Evolutionary conservation across 495 filamentous ascomycete species (phyloP).

Genomic region (Penicillium flavigenum): DNA sequence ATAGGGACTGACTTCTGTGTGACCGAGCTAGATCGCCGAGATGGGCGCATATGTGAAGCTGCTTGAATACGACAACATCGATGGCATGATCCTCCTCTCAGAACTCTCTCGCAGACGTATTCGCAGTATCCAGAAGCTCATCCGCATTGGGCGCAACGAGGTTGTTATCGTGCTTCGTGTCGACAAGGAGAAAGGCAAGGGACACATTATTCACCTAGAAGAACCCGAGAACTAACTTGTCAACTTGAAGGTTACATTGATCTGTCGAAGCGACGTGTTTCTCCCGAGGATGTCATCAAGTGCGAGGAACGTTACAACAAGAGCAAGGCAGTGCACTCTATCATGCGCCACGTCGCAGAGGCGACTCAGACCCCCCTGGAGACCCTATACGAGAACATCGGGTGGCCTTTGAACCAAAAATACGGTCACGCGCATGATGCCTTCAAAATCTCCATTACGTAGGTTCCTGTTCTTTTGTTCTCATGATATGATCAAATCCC

Average conservation of each 20-base stretch:
- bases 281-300: slow-evolving; percentile 94
- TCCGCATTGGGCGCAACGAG: slow-evolving; percentile 95
- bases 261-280: slow-evolving; percentile 95
- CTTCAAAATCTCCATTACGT: slow-evolving; percentile 99
- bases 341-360: slow-evolving; percentile 97
- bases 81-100: slow-evolving; percentile 98
- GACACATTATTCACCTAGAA: slow-evolving; percentile 1
- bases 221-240: slow-evolving; percentile 29
- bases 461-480: slow-evolving; percentile 29
- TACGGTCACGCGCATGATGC: slow-evolving; percentile 96
- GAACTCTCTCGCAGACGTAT: slow-evolving; percentile 97
- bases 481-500: not conserved
- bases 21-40: slow-evolving; percentile 77
- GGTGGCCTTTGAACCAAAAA: slow-evolving; percentile 95
- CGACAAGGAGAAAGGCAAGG: slow-evolving; percentile 94
- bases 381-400: slow-evolving; percentile 87
- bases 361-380: slow-evolving; percentile 93
- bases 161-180: slow-evolving; percentile 97
- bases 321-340: slow-evolving; percentile 97
- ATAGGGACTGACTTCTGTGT: slow-evolving; percentile 11
- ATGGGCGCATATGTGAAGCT: slow-evolving; percentile 99
- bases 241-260: slow-evolving; percentile 78
- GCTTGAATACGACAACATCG: slow-evolving; percentile 98
- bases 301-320: slow-evolving; percentile 99
- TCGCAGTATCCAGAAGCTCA: slow-evolving; percentile 96